Conservation (phyloP, 139 green algal genomes). For the Chlorella sp. region DNA sequence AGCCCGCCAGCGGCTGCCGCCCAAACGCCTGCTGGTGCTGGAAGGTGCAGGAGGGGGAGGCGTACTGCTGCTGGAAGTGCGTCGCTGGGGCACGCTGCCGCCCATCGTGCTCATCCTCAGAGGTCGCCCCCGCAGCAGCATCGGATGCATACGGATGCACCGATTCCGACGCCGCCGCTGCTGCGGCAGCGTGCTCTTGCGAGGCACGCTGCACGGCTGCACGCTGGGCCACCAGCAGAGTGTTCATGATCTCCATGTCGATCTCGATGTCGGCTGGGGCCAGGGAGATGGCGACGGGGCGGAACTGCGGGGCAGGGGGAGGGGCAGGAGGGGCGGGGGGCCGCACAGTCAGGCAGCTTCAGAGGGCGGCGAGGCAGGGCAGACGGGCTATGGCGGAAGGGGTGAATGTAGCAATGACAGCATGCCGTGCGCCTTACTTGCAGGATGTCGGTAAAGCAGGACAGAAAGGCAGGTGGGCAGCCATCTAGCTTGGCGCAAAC, state of each 20-base stretch:
- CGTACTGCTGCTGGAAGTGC: background rate
- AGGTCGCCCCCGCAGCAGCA: too few relatives aligned
- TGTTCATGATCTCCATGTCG: slow-evolving; percentile 11
- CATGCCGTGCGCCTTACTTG: too few relatives aligned
- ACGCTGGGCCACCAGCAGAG: slow-evolving; percentile 14
- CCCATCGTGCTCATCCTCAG: background rate
- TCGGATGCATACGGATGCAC: background rate
- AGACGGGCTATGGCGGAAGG: too few relatives aligned
- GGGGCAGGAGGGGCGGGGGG: too few relatives aligned
- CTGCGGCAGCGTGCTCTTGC: background rate
- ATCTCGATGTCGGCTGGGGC: background rate
- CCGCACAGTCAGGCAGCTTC: too few relatives aligned
- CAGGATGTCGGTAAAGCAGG: too few relatives aligned
- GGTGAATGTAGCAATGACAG: too few relatives aligned
- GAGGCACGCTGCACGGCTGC: background rate
- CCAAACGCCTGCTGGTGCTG: slow-evolving; percentile 21
- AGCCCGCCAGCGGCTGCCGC: background rate
- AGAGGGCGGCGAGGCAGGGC: too few relatives aligned
- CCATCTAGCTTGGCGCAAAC: too few relatives aligned
- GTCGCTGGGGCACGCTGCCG: too few relatives aligned
- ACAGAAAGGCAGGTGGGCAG: too few relatives aligned
- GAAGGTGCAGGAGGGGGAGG: background rate
- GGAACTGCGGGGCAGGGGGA: background rate
- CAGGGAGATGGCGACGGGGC: slow-evolving; percentile 13
- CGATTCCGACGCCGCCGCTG: too few relatives aligned